A percentile compares a stretch with the other conserved stretches of the same genome.
These are phyloP conservation scores for Magnolia changhungtana DNA, from an alignment of 164 flowering plant genomes.

Conservation along the genomic window DNA sequence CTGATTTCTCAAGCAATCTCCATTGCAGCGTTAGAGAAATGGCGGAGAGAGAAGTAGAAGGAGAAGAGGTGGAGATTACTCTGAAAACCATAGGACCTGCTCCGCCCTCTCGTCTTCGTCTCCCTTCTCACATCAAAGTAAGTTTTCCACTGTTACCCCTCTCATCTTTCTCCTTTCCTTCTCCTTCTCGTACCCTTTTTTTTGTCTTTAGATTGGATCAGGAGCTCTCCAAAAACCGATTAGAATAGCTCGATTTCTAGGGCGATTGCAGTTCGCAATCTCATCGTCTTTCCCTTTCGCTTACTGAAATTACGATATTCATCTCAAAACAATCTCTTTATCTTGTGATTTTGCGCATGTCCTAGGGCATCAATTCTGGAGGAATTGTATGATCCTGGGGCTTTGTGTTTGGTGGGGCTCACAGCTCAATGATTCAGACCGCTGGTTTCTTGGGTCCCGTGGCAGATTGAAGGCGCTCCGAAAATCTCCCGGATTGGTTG, in stretches of 20 bases:
- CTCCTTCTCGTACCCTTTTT: not conserved
- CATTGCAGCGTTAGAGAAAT: not conserved
- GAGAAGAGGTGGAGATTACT: constrained; percentile 47
- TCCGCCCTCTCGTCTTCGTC: constrained; percentile 59
- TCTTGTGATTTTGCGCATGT: not conserved
- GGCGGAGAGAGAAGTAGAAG: constrained; percentile 1
- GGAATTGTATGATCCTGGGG: not conserved
- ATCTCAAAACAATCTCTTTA: not conserved
- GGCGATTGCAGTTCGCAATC: no score
- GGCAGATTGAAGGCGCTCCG: no score
- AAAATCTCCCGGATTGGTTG: no score
- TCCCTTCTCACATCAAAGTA: constrained; percentile 67
- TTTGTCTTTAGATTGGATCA: no score
- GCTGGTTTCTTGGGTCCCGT: not conserved
- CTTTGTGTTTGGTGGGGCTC: not conserved
- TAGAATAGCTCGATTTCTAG: no score
- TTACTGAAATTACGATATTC: not conserved
- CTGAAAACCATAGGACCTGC: constrained; percentile 74
- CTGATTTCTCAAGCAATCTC: not conserved
- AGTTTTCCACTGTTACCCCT: not conserved
- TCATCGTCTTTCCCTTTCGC: no score
- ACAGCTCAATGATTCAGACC: not conserved
- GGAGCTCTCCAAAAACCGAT: no score
- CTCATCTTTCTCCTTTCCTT: not conserved
- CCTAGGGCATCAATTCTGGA: not conserved